Evolutionary conservation across 2,329 filamentous ascomycete genomes (phyloP).

Genomic region (Aspergillus sp.): DNA sequence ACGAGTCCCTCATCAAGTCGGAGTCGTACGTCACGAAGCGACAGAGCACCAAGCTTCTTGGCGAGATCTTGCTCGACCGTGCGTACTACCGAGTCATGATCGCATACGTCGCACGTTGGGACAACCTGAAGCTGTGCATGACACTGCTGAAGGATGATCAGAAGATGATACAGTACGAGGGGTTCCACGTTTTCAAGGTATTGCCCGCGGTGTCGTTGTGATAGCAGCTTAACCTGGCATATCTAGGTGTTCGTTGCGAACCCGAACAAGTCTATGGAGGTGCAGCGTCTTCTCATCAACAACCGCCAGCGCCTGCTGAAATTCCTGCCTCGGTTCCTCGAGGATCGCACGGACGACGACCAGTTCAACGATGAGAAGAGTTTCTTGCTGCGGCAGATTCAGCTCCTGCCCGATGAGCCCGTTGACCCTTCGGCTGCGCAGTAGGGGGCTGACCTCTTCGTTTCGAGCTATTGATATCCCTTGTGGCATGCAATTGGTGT

Average conservation of each 20-base stretch:
- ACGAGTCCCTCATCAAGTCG: conserved; percentile 75
- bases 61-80: conserved; percentile 86
- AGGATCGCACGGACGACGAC: conserved; percentile 92
- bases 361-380: conserved; percentile 98
- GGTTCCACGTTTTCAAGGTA: conserved; percentile 96
- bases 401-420: conserved; percentile 36
- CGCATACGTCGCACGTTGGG: conserved; percentile 84
- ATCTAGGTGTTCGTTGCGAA: conserved; percentile 86
- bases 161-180: conserved; percentile 99
- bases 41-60: conserved; percentile 93
- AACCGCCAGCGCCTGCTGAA: conserved; percentile 84
- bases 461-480: too few relatives aligned
- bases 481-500: too few relatives aligned
- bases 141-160: conserved; percentile 89
- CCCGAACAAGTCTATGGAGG: conserved; percentile 92
- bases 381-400: conserved; percentile 91
- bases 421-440: conserved; percentile 27
- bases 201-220: conserved; percentile 3
- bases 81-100: conserved; percentile 99
- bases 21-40: conserved; percentile 96
- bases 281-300: conserved; percentile 92
- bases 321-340: conserved; percentile 84
- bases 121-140: conserved; percentile 98
- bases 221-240: conserved; percentile 9
- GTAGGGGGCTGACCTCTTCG: too few relatives aligned